These are phyloP conservation scores for Plicaturopsis crispa DNA, from an alignment of 768 basidiomycete species.

Conservation along the genomic window DNA sequence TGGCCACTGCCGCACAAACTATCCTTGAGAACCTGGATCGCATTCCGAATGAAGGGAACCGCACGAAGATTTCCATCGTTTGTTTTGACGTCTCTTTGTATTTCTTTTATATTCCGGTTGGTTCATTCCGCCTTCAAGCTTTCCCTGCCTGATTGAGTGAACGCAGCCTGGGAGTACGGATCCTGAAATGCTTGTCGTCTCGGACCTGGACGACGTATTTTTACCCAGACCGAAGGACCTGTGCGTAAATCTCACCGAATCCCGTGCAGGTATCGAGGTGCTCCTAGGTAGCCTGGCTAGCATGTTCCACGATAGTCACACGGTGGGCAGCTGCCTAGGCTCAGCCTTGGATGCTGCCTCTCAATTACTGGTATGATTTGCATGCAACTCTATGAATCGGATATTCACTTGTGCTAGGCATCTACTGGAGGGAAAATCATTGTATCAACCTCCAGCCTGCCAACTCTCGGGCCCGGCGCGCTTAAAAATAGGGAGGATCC, in stretches of 20 bases:
- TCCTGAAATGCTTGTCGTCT: constrained; percentile 58
- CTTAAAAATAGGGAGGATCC: constrained; percentile 90
- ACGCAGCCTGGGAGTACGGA: constrained; percentile 31
- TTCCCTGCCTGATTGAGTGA: constrained; percentile 1
- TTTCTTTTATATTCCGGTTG: constrained; percentile 54
- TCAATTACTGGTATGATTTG: constrained; percentile 45
- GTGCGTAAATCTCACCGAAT: constrained; percentile 53
- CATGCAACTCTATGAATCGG: not conserved
- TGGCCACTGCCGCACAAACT: constrained; percentile 57
- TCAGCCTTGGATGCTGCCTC: constrained; percentile 55
- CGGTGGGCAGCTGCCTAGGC: constrained; percentile 50
- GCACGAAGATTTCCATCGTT: constrained; percentile 56
- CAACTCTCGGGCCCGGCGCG: constrained; percentile 51
- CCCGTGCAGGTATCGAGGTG: constrained; percentile 41
- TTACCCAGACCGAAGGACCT: constrained; percentile 55
- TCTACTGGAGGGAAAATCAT: constrained; percentile 60
- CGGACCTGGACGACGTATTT: constrained; percentile 60
- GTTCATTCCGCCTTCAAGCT: constrained; percentile 9
- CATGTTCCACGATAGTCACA: constrained; percentile 55
- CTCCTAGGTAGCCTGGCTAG: constrained; percentile 47
- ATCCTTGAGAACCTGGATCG: constrained; percentile 60
- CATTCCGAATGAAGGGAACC: constrained; percentile 53
- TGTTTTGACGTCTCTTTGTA: constrained; percentile 54
- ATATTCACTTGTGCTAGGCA: constrained; percentile 21
- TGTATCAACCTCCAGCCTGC: constrained; percentile 45